Evolutionary conservation across 2,329 filamentous ascomycete genomes (phyloP).

Genomic region (Clonostachys rhizophaga): DNA sequence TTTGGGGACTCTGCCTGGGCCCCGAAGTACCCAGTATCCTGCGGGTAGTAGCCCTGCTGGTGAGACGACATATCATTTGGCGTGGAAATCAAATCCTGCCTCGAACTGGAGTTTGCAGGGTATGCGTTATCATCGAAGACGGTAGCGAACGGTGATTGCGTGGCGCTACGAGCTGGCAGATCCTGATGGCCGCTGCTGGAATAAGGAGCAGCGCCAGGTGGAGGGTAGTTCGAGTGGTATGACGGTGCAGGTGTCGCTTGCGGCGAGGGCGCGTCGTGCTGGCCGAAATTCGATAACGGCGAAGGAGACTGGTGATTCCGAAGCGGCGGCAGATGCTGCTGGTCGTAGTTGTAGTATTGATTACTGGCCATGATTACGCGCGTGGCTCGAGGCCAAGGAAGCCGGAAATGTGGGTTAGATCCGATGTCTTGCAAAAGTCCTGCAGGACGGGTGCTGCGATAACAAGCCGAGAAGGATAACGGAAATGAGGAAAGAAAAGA

Average conservation of each 20-base stretch:
- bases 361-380: neutral
- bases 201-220: constrained; percentile 6
- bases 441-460: too few relatives aligned
- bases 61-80: constrained; percentile 25
- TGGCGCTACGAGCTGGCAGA: constrained; percentile 26
- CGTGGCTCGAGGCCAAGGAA: constrained; percentile 58
- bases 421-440: too few relatives aligned
- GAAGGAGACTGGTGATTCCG: constrained; percentile 22
- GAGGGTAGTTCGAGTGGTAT: constrained; percentile 16
- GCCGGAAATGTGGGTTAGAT: neutral
- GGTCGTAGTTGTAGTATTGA: constrained; percentile 48
- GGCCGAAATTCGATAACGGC: constrained; percentile 33
- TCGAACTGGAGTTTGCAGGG: constrained; percentile 40
- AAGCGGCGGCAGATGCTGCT: constrained; percentile 24
- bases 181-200: constrained; percentile 15
- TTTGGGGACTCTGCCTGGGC: constrained; percentile 8
- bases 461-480: too few relatives aligned
- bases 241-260: constrained; percentile 29
- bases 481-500: too few relatives aligned
- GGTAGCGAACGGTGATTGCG: constrained; percentile 53
- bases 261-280: constrained; percentile 33
- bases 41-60: constrained; percentile 28
- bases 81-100: too few relatives aligned
- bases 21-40: constrained; percentile 56
- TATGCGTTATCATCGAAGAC: constrained; percentile 67